phyloP scores from a whole-genome alignment of 2,329 filamentous ascomycete species.

The Seiridium unicorne region DNA sequence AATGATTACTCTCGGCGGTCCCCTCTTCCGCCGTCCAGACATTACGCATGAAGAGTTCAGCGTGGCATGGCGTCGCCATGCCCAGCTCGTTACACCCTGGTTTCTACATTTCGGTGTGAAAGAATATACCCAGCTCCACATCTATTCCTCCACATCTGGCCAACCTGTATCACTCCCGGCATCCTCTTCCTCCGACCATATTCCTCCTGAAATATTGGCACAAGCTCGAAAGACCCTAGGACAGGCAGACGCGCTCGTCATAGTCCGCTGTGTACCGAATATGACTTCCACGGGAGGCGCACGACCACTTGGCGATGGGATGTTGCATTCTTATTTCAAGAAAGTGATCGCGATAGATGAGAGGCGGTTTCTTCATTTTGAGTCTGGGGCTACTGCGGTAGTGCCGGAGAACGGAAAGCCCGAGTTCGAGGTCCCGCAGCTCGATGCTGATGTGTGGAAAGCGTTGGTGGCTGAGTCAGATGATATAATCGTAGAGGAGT shows the following conservation, averaged over 20 bases:
- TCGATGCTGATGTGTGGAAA: background rate
- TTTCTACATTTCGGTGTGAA: constrained; percentile 12
- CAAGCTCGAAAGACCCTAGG: background rate
- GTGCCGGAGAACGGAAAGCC: background rate
- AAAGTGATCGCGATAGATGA: background rate
- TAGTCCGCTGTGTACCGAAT: background rate
- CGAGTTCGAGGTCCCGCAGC: background rate
- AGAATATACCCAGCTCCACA: constrained; percentile 18
- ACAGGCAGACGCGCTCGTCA: background rate
- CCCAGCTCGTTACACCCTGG: constrained; percentile 12
- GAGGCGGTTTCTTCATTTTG: background rate
- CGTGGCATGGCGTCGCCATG: constrained; percentile 14
- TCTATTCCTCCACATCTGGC: background rate
- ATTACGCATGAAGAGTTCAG: constrained; percentile 14
- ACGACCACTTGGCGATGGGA: background rate
- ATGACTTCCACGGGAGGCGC: background rate
- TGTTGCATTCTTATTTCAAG: background rate
- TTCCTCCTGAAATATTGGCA: background rate
- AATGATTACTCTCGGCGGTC: constrained; percentile 10
- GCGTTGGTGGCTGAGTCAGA: background rate
- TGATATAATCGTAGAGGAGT: background rate
- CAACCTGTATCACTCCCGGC: background rate
- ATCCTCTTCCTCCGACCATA: background rate
- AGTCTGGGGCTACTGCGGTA: background rate
- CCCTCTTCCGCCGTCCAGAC: constrained; percentile 13